phyloP scores from a whole-genome alignment of 768 basidiomycete genomes.

The Gautieria morchelliformis region DNA sequence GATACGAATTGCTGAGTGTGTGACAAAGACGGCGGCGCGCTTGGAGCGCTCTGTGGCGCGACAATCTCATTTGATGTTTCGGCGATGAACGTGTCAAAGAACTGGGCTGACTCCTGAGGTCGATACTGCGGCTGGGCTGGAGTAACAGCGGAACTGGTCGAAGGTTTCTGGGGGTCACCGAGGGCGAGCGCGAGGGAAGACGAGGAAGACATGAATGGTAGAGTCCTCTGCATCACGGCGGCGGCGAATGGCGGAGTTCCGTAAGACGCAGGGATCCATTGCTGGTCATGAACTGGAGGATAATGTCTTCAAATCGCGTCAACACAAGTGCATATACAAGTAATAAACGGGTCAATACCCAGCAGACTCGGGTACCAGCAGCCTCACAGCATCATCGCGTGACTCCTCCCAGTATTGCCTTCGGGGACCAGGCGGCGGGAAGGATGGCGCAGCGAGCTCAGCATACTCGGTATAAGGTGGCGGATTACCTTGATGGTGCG shows the following conservation, averaged over 20 bases:
- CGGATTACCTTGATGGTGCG: constrained; percentile 29
- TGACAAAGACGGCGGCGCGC: constrained; percentile 13
- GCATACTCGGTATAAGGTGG: constrained; percentile 63
- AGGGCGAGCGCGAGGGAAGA: constrained; percentile 73
- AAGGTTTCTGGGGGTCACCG: constrained; percentile 28
- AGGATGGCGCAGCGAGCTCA: constrained; percentile 41
- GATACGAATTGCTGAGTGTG: constrained; percentile 19
- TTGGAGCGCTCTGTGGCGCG: constrained; percentile 14
- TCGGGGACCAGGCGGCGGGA: constrained; percentile 27
- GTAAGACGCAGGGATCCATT: constrained; percentile 32
- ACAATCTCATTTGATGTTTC: constrained; percentile 38
- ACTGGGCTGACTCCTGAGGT: constrained; percentile 50
- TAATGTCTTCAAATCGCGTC: constrained; percentile 20
- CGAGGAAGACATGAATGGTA: constrained; percentile 50
- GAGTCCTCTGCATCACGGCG: constrained; percentile 52
- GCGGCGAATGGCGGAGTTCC: constrained; percentile 51
- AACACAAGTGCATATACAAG: constrained; percentile 24
- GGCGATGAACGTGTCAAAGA: constrained; percentile 59
- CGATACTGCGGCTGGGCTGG: constrained; percentile 11
- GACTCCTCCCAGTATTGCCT: constrained; percentile 56
- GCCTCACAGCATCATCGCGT: constrained; percentile 49
- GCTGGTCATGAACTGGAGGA: constrained; percentile 30
- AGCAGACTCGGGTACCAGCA: constrained; percentile 27
- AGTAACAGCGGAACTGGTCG: background rate
- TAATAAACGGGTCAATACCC: constrained; percentile 18